These are phyloP conservation scores for Trichophyton simii DNA, from an alignment of 2,329 filamentous ascomycete species.

Conservation along the genomic window DNA sequence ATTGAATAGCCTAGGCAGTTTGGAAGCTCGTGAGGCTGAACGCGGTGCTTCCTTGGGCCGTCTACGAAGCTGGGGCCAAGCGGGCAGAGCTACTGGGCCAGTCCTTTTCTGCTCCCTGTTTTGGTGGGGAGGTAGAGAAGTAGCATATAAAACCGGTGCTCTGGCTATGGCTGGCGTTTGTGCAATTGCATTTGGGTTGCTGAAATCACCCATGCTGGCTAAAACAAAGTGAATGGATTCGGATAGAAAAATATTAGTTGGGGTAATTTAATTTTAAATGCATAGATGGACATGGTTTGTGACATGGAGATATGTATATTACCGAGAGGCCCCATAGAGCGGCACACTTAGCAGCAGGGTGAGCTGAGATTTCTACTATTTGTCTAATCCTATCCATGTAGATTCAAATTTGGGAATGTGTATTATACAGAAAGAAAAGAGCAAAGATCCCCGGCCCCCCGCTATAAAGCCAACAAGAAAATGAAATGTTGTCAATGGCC, in stretches of 20 bases:
- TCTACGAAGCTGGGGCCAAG: conserved; percentile 68
- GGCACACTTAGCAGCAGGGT: neutral
- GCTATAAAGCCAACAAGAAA: neutral
- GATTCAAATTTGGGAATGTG: neutral
- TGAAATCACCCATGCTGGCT: conserved; percentile 48
- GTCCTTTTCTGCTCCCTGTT: conserved; percentile 88
- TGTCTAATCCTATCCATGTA: neutral
- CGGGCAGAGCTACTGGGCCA: conserved; percentile 75
- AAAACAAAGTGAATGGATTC: neutral
- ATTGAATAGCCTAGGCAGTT: conserved; percentile 79
- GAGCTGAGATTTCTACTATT: conserved; percentile 1
- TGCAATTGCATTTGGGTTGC: conserved; percentile 54
- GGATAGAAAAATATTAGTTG: neutral
- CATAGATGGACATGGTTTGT: neutral
- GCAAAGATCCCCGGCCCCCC: neutral
- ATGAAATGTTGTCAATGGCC: neutral
- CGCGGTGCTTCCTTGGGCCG: conserved; percentile 77
- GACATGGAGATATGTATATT: neutral
- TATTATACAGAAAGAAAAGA: neutral
- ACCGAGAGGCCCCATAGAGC: neutral
- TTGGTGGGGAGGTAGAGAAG: conserved; percentile 91
- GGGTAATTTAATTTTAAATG: neutral
- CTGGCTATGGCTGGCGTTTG: conserved; percentile 66
- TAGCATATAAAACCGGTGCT: conserved; percentile 71
- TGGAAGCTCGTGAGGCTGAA: conserved; percentile 70